A percentile compares a stretch with the other conserved stretches of the same genome.
Conservation (phyloP, 1,284 basidiomycete species). For the Malassezia dermatis region DNA sequence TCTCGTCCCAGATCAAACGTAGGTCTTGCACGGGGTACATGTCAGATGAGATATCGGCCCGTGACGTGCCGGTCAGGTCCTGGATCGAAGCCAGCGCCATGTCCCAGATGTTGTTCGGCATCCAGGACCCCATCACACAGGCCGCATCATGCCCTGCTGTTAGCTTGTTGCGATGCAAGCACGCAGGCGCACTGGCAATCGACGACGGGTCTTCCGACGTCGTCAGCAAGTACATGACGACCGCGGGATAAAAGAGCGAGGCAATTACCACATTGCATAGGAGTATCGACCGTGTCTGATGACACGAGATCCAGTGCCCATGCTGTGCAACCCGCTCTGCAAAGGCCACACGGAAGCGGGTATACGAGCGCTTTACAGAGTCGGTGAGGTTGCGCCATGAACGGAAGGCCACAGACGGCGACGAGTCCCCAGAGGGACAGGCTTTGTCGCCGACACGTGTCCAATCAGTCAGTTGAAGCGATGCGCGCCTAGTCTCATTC, state of each 20-base stretch:
- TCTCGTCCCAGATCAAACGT: constrained; percentile 44
- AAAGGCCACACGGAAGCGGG: background rate
- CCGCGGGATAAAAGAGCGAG: constrained; percentile 62
- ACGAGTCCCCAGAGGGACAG: background rate
- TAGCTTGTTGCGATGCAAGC: constrained; percentile 7
- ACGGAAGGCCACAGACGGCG: background rate
- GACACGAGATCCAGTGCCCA: constrained; percentile 48
- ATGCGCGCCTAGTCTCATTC: background rate
- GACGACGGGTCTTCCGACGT: constrained; percentile 14
- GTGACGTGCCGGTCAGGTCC: constrained; percentile 8
- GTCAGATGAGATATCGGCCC: background rate
- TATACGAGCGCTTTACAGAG: background rate
- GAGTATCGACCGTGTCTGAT: constrained; percentile 84
- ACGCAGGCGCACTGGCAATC: background rate
- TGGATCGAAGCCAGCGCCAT: constrained; percentile 2
- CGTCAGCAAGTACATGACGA: constrained; percentile 38
- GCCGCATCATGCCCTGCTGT: background rate
- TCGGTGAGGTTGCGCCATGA: background rate
- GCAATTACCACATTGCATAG: constrained; percentile 90
- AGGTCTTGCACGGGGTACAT: constrained; percentile 30
- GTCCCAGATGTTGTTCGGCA: constrained; percentile 16
- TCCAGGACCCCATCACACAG: constrained; percentile 8
- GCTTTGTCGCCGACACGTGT: background rate
- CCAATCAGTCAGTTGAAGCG: constrained; percentile 1
- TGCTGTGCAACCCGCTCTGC: constrained; percentile 18